A percentile compares a stretch with the other conserved stretches of the same genome.
These are phyloP conservation scores for bread wheat (Triticum aestivum) DNA, from an alignment of 176 grass and related monocot genomes.

Conservation along the genomic window DNA sequence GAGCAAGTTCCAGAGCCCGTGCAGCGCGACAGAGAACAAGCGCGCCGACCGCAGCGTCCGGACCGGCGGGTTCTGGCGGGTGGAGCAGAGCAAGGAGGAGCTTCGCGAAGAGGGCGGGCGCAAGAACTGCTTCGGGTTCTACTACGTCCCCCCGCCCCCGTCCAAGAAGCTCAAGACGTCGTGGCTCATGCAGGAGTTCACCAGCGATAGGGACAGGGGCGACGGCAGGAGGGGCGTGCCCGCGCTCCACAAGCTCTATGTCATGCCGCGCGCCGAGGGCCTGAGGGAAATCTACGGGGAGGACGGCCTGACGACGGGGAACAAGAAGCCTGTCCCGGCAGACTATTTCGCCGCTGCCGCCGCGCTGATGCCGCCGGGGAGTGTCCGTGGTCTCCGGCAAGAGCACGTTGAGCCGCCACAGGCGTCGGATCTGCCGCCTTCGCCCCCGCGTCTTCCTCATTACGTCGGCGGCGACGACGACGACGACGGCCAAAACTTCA, in stretches of 20 bases:
- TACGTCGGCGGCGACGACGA: no score
- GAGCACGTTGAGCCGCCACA: no score
- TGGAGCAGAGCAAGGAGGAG: neutral
- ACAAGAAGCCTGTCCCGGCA: neutral
- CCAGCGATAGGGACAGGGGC: no score
- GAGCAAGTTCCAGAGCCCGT: neutral
- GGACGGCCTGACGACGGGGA: neutral
- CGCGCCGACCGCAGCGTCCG: neutral
- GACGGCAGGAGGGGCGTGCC: no score
- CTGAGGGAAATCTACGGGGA: neutral
- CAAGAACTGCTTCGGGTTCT: neutral
- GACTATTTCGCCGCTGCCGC: neutral
- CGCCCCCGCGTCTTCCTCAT: no score
- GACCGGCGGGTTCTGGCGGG: constrained; percentile 6
- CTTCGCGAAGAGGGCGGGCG: neutral
- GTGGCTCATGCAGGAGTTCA: no score
- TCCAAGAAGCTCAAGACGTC: no score
- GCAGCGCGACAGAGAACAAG: neutral
- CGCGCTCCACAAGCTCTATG: neutral
- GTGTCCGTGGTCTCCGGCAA: no score
- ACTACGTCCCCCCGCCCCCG: neutral
- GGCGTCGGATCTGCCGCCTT: neutral
- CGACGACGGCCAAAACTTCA: no score
- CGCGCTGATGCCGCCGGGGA: neutral
- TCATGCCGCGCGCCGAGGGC: constrained; percentile 22